A percentile compares a stretch with the other conserved stretches of the same genome.
Conservation (phyloP, 352 stramenopile species). For the Pythium oligandrum region DNA sequence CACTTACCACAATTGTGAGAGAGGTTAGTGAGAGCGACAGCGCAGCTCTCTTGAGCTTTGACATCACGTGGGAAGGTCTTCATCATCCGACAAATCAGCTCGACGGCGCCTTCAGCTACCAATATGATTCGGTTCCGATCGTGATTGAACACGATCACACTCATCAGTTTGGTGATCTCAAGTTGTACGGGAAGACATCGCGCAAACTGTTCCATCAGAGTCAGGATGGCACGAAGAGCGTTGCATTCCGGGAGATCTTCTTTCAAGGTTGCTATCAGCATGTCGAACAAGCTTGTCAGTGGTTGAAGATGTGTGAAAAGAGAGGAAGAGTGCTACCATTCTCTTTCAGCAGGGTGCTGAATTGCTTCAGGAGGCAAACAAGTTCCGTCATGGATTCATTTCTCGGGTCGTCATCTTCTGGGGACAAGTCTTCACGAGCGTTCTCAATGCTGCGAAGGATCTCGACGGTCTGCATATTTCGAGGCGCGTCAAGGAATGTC, state of each 20-base stretch:
- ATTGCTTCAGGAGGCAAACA: constrained; percentile 37
- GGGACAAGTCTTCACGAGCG: constrained; percentile 5
- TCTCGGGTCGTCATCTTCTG: constrained; percentile 10
- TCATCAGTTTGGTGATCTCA: constrained; percentile 74
- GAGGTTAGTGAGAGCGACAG: constrained; percentile 82
- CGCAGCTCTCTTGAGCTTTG: constrained; percentile 70
- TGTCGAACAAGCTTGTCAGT: too few relatives aligned
- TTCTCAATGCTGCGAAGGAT: constrained; percentile 31
- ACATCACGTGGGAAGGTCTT: constrained; percentile 44
- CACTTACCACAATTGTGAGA: constrained; percentile 69
- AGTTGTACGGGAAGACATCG: constrained; percentile 58
- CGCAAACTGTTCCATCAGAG: constrained; percentile 54
- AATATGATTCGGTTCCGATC: constrained; percentile 73
- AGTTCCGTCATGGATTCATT: constrained; percentile 25
- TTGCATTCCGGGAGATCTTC: constrained; percentile 71
- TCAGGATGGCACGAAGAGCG: constrained; percentile 49
- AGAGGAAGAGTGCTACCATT: too few relatives aligned
- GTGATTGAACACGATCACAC: constrained; percentile 68
- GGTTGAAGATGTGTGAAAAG: too few relatives aligned
- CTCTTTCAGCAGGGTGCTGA: constrained; percentile 43
- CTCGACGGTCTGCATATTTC: constrained; percentile 39
- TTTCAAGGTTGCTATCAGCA: constrained; percentile 47
- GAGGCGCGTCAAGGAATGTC: constrained; percentile 23
- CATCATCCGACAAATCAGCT: constrained; percentile 56
- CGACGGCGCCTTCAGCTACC: constrained; percentile 58